Percentiles rank a stretch among this genome's conserved stretches.
Conservation (phyloP, 1,139 yeast species). For the Entelexis paramagnoliae region DNA sequence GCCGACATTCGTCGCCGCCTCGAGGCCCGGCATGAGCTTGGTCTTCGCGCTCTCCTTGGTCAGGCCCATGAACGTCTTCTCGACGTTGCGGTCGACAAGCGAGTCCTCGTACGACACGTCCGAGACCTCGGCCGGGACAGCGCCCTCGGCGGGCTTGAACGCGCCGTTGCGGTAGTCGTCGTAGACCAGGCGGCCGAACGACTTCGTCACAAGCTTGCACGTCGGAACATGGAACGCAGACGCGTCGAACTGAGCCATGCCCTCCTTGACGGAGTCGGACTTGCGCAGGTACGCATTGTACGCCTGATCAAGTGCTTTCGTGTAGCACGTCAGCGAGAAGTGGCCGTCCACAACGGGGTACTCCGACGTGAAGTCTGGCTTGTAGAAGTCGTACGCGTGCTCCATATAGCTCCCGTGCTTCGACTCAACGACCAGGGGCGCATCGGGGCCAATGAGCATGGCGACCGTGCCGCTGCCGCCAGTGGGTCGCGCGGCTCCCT, state of each 20-base stretch:
- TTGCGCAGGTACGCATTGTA: constrained; percentile 75
- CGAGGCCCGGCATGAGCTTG: constrained; percentile 71
- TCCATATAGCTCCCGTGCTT: constrained; percentile 89
- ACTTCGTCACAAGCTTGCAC: constrained; percentile 87
- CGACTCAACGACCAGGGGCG: constrained; percentile 86
- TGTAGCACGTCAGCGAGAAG: constrained; percentile 87
- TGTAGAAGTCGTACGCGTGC: constrained; percentile 95
- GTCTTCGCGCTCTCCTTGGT: constrained; percentile 61
- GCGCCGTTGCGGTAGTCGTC: constrained; percentile 74
- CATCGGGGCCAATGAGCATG: constrained; percentile 90
- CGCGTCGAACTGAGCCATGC: constrained; percentile 70
- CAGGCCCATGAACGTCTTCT: constrained; percentile 71
- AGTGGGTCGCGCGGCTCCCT: constrained; percentile 98
- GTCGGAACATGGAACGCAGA: constrained; percentile 98
- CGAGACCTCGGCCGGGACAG: constrained; percentile 59
- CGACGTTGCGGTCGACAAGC: constrained; percentile 67
- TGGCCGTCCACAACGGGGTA: constrained; percentile 98
- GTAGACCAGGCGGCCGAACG: constrained; percentile 84
- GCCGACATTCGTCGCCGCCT: constrained; percentile 93
- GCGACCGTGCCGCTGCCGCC: constrained; percentile 99
- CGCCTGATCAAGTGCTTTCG: constrained; percentile 82
- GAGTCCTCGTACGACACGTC: constrained; percentile 64
- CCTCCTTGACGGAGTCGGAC: constrained; percentile 40
- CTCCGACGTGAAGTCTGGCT: constrained; percentile 93
- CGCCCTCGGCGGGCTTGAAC: constrained; percentile 32